phyloP scores from a whole-genome alignment of 2,329 filamentous ascomycete genomes.

The Fusarium euwallaceae region DNA sequence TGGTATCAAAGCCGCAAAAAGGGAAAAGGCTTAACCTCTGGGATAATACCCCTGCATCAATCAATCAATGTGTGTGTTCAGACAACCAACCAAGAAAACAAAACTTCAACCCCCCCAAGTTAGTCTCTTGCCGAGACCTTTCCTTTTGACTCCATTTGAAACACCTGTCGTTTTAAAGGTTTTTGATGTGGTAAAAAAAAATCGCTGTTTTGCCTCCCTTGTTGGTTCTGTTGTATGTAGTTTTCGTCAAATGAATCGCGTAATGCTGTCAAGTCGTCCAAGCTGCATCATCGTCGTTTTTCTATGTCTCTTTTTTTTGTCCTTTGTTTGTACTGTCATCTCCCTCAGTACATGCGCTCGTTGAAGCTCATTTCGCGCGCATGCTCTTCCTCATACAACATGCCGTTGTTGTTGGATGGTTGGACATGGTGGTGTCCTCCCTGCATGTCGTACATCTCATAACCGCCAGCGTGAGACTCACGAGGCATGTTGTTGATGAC shows the following conservation, averaged over 20 bases:
- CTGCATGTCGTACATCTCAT: constrained; percentile 63
- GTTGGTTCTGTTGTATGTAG: constrained; percentile 38
- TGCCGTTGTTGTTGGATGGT: constrained; percentile 42
- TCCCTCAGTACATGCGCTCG: constrained; percentile 59
- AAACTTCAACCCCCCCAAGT: constrained; percentile 18
- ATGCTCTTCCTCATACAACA: constrained; percentile 62
- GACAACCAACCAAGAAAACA: constrained; percentile 40
- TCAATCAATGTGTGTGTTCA: constrained; percentile 27
- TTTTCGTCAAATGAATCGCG: constrained; percentile 22
- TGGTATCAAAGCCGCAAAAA: constrained; percentile 39
- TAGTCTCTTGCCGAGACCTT: constrained; percentile 23
- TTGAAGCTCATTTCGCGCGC: constrained; percentile 57
- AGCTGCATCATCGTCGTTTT: constrained; percentile 13
- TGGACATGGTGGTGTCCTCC: constrained; percentile 50
- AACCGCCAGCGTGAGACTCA: constrained; percentile 51
- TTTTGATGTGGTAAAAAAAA: constrained; percentile 25
- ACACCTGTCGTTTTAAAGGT: constrained; percentile 28
- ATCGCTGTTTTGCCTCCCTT: constrained; percentile 39
- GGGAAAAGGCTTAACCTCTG: constrained; percentile 17
- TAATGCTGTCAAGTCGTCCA: constrained; percentile 20
- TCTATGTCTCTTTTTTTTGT: constrained; percentile 1
- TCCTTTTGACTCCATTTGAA: constrained; percentile 40
- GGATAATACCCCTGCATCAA: constrained; percentile 34
- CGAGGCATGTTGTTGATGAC: constrained; percentile 47
- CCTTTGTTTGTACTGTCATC: background rate